Conservation (phyloP, 2,329 filamentous ascomycete genomes). For the Triangularia setosa region DNA sequence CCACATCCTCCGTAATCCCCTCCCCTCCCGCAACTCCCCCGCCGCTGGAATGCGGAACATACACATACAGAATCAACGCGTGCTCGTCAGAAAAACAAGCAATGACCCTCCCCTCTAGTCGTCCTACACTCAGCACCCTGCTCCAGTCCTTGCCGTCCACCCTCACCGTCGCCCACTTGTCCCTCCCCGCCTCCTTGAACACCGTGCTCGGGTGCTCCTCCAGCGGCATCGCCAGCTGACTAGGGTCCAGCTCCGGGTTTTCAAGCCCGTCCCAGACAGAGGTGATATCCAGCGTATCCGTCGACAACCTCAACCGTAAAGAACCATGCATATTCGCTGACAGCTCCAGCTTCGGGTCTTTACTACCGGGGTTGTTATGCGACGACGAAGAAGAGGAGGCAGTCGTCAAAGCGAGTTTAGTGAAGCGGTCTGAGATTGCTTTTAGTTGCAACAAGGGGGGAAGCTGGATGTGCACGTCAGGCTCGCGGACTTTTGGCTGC, state of each 20-base stretch:
- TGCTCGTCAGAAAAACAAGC: slow-evolving; percentile 83
- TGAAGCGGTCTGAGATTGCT: slow-evolving; percentile 92
- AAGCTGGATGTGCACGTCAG: slow-evolving; percentile 89
- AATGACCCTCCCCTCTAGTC: slow-evolving; percentile 85
- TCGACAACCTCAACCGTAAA: slow-evolving; percentile 72
- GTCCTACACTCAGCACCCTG: slow-evolving; percentile 84
- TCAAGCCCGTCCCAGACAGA: slow-evolving; percentile 81
- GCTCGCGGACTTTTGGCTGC: slow-evolving; percentile 84
- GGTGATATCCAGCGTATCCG: slow-evolving; percentile 79
- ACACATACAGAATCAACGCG: slow-evolving; percentile 79
- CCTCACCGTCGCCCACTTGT: slow-evolving; percentile 82
- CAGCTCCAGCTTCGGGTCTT: slow-evolving; percentile 70
- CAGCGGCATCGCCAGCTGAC: slow-evolving; percentile 66
- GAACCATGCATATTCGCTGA: slow-evolving; percentile 93
- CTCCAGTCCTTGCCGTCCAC: slow-evolving; percentile 96
- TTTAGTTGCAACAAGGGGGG: slow-evolving; percentile 86
- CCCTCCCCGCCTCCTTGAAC: slow-evolving; percentile 72
- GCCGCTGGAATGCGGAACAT: slow-evolving; percentile 64
- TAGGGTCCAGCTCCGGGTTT: slow-evolving; percentile 83
- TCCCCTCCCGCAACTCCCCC: background rate
- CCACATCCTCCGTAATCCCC: slow-evolving; percentile 53
- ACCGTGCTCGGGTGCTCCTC: slow-evolving; percentile 77
- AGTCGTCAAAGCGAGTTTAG: slow-evolving; percentile 63
- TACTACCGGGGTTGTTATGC: background rate
- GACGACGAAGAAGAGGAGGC: slow-evolving; percentile 27